Conservation (phyloP, 139 green algal species). For the Desmodesmus armatus region DNA sequence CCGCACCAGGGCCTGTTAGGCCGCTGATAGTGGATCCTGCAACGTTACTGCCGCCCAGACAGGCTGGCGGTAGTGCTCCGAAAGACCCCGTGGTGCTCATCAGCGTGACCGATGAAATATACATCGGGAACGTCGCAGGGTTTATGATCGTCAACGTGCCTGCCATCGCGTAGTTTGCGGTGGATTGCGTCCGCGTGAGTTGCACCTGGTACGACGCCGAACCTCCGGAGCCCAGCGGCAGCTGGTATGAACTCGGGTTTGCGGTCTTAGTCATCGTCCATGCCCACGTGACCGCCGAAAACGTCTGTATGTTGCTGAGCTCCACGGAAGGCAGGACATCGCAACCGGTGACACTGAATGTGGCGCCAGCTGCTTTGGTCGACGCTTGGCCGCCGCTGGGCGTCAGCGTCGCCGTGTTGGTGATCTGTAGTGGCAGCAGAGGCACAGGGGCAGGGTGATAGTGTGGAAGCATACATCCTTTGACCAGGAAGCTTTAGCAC, state of each 20-base stretch:
- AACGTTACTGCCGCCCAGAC: constrained; percentile 24
- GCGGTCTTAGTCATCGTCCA: constrained; percentile 26
- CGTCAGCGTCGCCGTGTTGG: constrained; percentile 6
- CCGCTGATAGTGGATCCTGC: too few species aligned
- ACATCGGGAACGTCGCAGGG: constrained; percentile 4
- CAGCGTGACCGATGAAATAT: background rate
- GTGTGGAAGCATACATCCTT: background rate
- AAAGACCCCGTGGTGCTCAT: background rate
- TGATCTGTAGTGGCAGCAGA: constrained; percentile 19
- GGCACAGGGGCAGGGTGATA: background rate
- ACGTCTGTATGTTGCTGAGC: constrained; percentile 2
- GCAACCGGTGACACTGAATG: constrained; percentile 29
- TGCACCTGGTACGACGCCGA: constrained; percentile 12
- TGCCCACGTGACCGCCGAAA: constrained; percentile 13
- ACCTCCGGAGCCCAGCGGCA: background rate
- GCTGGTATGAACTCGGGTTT: background rate
- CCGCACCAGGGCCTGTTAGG: too few species aligned
- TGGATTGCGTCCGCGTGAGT: background rate
- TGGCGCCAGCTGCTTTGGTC: background rate
- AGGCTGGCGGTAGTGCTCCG: background rate
- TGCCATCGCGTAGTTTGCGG: constrained; percentile 21
- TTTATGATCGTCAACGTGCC: constrained; percentile 1
- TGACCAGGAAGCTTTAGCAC: too few species aligned
- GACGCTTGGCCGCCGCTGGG: background rate
- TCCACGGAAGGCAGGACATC: constrained; percentile 26